These are phyloP conservation scores for Candida ascalaphidarum DNA, from an alignment of 805 yeast species.

Conservation along the genomic window DNA sequence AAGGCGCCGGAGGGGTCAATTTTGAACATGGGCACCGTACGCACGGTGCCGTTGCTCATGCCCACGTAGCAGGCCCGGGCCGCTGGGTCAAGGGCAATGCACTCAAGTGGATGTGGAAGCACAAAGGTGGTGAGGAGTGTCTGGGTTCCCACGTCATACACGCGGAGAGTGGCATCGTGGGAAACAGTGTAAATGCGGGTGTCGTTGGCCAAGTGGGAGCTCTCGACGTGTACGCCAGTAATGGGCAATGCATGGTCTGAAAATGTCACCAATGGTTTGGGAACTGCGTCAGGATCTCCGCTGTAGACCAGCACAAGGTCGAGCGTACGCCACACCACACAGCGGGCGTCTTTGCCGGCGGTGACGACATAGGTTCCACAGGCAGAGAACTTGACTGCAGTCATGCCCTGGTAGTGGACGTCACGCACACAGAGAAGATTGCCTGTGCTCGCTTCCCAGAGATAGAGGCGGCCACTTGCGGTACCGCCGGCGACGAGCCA, in stretches of 20 bases:
- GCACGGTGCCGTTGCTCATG: constrained; percentile 50
- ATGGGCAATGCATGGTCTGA: constrained; percentile 56
- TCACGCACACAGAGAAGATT: constrained; percentile 61
- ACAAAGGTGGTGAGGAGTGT: constrained; percentile 62
- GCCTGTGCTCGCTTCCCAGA: constrained; percentile 86
- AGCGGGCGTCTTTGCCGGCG: constrained; percentile 77
- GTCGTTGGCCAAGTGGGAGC: constrained; percentile 51
- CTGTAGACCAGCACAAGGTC: constrained; percentile 42
- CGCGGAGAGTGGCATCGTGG: constrained; percentile 63
- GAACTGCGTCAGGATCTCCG: constrained; percentile 19
- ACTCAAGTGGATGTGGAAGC: constrained; percentile 46
- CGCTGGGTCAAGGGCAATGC: constrained; percentile 68
- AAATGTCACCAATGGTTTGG: constrained; percentile 51
- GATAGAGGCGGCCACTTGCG: constrained; percentile 62
- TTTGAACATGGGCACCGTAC: constrained; percentile 44
- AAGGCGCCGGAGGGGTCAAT: constrained; percentile 31
- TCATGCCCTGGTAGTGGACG: constrained; percentile 75
- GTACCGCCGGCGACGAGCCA: constrained; percentile 72
- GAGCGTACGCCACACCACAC: constrained; percentile 60
- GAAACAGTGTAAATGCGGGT: constrained; percentile 62
- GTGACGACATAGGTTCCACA: constrained; percentile 62
- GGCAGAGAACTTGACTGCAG: constrained; percentile 46
- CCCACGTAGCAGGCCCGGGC: constrained; percentile 72
- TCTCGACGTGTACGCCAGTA: constrained; percentile 35
- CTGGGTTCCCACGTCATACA: constrained; percentile 47